These are phyloP conservation scores for Lasiosphaeris hirsuta DNA, from an alignment of 495 filamentous ascomycete species.

Conservation along the genomic window DNA sequence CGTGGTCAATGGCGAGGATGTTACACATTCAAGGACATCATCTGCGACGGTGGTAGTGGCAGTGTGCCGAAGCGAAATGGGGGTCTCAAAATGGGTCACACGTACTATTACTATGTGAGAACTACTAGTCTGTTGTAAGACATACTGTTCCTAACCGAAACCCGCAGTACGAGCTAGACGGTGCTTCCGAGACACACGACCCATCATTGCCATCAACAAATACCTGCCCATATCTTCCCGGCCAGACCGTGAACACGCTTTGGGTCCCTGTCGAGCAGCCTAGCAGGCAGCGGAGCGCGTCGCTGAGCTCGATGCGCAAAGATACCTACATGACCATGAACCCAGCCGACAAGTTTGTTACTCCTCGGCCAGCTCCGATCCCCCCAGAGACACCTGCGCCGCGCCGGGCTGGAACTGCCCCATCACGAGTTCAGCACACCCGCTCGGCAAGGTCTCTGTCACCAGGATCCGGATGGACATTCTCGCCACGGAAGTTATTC, in stretches of 20 bases:
- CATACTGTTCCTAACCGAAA: slow-evolving; percentile 20
- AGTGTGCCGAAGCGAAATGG: slow-evolving; percentile 61
- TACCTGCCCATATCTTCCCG: slow-evolving; percentile 80
- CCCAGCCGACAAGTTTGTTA: slow-evolving; percentile 69
- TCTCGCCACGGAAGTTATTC: slow-evolving; percentile 42
- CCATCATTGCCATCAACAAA: slow-evolving; percentile 66
- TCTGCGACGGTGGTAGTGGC: slow-evolving; percentile 68
- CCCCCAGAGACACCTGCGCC: slow-evolving; percentile 40
- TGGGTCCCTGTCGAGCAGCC: slow-evolving; percentile 70
- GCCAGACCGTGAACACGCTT: slow-evolving; percentile 78
- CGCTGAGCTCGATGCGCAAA: slow-evolving; percentile 45
- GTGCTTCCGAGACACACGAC: slow-evolving; percentile 70
- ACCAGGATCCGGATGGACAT: slow-evolving; percentile 43
- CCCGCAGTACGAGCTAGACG: slow-evolving; percentile 72
- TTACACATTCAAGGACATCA: slow-evolving; percentile 77
- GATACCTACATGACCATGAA: slow-evolving; percentile 68
- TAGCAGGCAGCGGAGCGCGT: slow-evolving; percentile 48
- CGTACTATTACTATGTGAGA: slow-evolving; percentile 91
- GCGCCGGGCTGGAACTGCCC: slow-evolving; percentile 54
- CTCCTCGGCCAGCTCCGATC: slow-evolving; percentile 58
- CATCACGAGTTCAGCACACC: slow-evolving; percentile 46
- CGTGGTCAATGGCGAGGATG: slow-evolving; percentile 79
- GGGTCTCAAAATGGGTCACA: slow-evolving; percentile 86
- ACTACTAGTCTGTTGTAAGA: not conserved
- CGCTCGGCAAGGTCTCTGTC: slow-evolving; percentile 47